Conservation (phyloP, 2,329 filamentous ascomycete species). For the Cordyceps tenuipes region DNA sequence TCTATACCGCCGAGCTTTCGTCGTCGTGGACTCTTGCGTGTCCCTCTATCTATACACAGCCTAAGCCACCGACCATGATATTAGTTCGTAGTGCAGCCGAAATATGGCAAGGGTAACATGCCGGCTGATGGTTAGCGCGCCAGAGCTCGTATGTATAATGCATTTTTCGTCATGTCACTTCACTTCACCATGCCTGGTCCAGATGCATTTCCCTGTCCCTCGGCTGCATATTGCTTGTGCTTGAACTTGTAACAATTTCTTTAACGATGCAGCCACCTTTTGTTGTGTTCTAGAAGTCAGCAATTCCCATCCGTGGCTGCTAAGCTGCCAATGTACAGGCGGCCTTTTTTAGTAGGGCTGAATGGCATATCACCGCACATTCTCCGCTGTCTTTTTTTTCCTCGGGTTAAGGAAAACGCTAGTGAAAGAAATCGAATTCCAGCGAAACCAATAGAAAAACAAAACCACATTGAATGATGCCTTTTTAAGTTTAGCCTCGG, state of each 20-base stretch:
- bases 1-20: neutral
- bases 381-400: neutral
- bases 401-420: too few relatives aligned
- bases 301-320: neutral
- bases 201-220: neutral
- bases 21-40: constrained; percentile 1
- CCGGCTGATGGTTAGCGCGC: too few relatives aligned
- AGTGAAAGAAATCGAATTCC: neutral
- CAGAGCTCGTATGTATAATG: too few relatives aligned
- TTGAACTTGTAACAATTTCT: neutral
- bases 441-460: neutral
- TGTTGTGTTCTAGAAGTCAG: neutral
- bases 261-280: neutral
- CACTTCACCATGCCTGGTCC: neutral
- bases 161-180: neutral
- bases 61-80: too few relatives aligned
- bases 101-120: too few relatives aligned
- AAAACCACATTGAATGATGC: neutral
- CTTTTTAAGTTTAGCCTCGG: constrained; percentile 1
- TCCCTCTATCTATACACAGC: neutral
- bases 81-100: too few relatives aligned
- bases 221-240: neutral
- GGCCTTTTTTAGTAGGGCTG: neutral
- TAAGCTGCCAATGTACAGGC: too few relatives aligned
- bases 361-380: neutral